Percentiles rank a stretch among this genome's conserved stretches.
phyloP scores from a whole-genome alignment of 75 land plant species.

The Pinus tabuliformis region DNA sequence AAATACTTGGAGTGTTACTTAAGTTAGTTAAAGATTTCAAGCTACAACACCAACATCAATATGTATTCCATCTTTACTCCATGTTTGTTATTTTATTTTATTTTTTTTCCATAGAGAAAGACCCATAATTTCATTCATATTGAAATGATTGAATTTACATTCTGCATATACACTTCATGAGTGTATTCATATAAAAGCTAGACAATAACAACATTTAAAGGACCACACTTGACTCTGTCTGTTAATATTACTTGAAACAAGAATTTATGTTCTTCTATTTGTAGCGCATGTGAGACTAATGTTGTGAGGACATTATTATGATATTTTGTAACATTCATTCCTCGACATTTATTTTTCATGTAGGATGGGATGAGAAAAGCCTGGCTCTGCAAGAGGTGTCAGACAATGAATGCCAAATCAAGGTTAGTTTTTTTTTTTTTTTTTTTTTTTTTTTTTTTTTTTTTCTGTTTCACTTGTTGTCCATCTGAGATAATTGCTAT shows the following conservation, averaged over 20 bases:
- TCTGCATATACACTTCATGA: too few relatives aligned
- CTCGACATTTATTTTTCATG: neutral
- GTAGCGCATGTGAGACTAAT: neutral
- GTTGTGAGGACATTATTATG: neutral
- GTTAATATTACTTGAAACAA: too few relatives aligned
- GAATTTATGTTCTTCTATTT: neutral
- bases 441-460: too few relatives aligned
- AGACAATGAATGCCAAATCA: conserved; percentile 93
- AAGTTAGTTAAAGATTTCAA: conserved; percentile 94
- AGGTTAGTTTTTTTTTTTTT: conserved; percentile 61
- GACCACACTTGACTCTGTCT: too few relatives aligned
- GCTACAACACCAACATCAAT: conserved; percentile 90
- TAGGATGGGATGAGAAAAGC: conserved; percentile 91
- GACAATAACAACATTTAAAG: too few relatives aligned
- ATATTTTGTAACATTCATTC: too few relatives aligned
- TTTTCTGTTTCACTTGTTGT: neutral
- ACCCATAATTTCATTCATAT: too few relatives aligned
- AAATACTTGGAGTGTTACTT: conserved; percentile 83
- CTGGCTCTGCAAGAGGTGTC: conserved; percentile 95
- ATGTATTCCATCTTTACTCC: conserved; percentile 41
- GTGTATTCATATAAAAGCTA: too few relatives aligned
- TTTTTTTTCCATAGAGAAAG: too few relatives aligned
- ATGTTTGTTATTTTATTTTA: neutral
- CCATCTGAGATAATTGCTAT: neutral
- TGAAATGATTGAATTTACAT: too few relatives aligned